phyloP scores from a whole-genome alignment of 371 early-diverging fungal genomes.

The Massospora cicadina region DNA sequence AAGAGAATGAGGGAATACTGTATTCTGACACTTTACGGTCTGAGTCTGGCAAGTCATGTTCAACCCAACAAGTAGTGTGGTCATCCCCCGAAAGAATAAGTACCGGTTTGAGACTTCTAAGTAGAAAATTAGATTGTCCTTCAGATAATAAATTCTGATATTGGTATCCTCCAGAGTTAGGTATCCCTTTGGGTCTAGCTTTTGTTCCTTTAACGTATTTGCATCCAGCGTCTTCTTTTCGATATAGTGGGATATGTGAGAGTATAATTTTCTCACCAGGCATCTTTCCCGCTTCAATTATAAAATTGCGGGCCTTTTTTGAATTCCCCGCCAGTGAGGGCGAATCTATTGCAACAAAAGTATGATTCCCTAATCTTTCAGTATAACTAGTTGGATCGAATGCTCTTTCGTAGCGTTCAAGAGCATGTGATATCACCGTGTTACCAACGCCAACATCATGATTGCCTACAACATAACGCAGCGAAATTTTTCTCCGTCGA shows the following conservation, averaged over 20 bases:
- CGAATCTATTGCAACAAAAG: slow-evolving; percentile 56
- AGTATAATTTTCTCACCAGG: slow-evolving; percentile 28
- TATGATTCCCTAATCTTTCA: slow-evolving; percentile 31
- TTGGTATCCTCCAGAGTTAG: slow-evolving; percentile 48
- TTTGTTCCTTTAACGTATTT: slow-evolving; percentile 36
- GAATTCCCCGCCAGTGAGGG: background rate
- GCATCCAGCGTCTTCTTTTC: slow-evolving; percentile 35
- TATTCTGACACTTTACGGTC: background rate
- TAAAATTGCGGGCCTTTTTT: background rate
- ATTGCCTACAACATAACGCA: slow-evolving; percentile 51
- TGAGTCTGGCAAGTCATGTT: no score
- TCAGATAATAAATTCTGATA: slow-evolving; percentile 62
- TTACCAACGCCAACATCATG: slow-evolving; percentile 85
- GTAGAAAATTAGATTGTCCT: slow-evolving; percentile 29
- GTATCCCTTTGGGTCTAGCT: slow-evolving; percentile 17
- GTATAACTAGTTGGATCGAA: slow-evolving; percentile 54
- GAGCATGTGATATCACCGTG: slow-evolving; percentile 27
- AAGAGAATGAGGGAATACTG: background rate
- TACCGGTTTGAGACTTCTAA: slow-evolving; percentile 38
- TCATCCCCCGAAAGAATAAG: slow-evolving; percentile 84
- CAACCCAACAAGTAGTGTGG: slow-evolving; percentile 67
- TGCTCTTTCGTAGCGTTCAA: slow-evolving; percentile 28
- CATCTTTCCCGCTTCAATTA: background rate
- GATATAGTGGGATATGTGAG: slow-evolving; percentile 63
- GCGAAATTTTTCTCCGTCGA: slow-evolving; percentile 2